Conservation (phyloP, 1,284 basidiomycete species). For the Singerocomus inundabilis region DNA sequence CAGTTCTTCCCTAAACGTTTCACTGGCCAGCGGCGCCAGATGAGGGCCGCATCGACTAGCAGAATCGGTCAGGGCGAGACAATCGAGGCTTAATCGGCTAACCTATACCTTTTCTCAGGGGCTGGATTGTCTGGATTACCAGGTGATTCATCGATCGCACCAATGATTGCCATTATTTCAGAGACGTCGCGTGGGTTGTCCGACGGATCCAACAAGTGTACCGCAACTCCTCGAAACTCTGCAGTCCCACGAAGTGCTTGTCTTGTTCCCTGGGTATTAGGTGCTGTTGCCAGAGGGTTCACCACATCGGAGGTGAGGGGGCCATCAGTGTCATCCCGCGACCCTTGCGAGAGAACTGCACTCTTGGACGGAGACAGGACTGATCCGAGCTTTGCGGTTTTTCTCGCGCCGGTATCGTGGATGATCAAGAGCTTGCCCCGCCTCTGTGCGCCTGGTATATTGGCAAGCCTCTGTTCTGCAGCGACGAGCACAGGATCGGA, state of each 20-base stretch:
- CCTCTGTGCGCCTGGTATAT: neutral
- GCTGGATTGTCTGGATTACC: neutral
- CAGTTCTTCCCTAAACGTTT: conserved; percentile 35
- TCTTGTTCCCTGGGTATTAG: neutral
- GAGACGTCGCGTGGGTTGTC: conserved; percentile 8
- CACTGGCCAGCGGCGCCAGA: conserved; percentile 29
- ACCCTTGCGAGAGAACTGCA: neutral
- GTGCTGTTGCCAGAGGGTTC: neutral
- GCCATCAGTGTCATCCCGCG: neutral
- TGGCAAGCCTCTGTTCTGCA: conserved; percentile 15
- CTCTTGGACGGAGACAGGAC: neutral
- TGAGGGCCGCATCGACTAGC: conserved; percentile 5
- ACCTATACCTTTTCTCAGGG: conserved; percentile 15
- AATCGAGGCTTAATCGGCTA: neutral
- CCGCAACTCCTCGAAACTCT: neutral
- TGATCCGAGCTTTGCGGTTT: neutral
- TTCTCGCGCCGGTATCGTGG: conserved; percentile 1
- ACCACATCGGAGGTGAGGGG: neutral
- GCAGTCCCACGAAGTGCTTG: neutral
- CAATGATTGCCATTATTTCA: conserved; percentile 6
- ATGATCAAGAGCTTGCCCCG: neutral
- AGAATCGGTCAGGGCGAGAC: conserved; percentile 6
- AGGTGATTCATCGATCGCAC: neutral
- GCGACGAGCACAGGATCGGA: conserved; percentile 26
- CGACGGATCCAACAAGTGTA: neutral